These are phyloP conservation scores for Terana coerulea DNA, from an alignment of 768 basidiomycete species.

Conservation along the genomic window DNA sequence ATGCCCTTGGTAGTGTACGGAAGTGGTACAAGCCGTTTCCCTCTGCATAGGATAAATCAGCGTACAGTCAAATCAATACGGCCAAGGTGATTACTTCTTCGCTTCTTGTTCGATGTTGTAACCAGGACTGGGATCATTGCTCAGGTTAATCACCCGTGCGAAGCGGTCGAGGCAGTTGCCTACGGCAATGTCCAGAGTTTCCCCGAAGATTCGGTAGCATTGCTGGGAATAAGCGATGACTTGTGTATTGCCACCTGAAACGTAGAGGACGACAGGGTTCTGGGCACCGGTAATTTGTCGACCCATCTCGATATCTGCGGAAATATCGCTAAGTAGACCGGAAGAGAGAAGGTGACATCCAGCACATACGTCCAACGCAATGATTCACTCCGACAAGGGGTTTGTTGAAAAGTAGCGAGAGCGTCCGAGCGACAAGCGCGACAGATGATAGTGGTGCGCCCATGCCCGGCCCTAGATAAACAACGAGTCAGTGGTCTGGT, in stretches of 20 bases:
- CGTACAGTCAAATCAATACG: neutral
- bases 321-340: neutral
- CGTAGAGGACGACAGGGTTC: conserved; percentile 96
- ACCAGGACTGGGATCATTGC: conserved; percentile 94
- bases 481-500: neutral
- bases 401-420: conserved; percentile 84
- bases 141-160: conserved; percentile 88
- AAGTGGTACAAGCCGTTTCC: conserved; percentile 74
- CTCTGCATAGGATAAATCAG: conserved; percentile 42
- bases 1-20: conserved; percentile 98
- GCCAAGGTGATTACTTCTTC: conserved; percentile 56
- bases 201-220: conserved; percentile 97
- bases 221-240: conserved; percentile 98
- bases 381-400: conserved; percentile 98
- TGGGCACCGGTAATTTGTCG: conserved; percentile 90
- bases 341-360: neutral
- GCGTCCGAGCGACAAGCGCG: conserved; percentile 86
- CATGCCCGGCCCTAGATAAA: conserved; percentile 89
- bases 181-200: conserved; percentile 98
- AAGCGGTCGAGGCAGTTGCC: conserved; percentile 98
- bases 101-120: conserved; percentile 98
- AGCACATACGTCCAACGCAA: conserved; percentile 86
- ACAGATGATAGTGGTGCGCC: conserved; percentile 95
- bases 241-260: conserved; percentile 98
- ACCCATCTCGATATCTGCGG: conserved; percentile 99